A percentile compares a stretch with the other conserved stretches of the same genome.
Evolutionary conservation across 2,329 filamentous ascomycete species (phyloP).

Genomic region (Phaeosphaeriaceae sp.): DNA sequence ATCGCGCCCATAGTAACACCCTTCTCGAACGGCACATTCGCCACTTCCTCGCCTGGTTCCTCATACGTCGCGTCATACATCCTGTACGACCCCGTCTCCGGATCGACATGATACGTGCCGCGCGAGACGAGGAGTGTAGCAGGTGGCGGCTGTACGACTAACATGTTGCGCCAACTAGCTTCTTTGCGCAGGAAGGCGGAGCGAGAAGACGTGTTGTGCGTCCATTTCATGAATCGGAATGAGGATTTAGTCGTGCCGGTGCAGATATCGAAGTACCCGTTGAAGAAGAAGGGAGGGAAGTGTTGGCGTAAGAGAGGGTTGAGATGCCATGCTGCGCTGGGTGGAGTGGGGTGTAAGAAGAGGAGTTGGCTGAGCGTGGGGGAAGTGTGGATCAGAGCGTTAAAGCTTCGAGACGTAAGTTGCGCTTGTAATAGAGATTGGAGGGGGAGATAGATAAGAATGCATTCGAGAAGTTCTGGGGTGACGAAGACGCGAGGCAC

Average conservation of each 20-base stretch:
- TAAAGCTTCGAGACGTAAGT: not conserved
- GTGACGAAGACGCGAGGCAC: not conserved
- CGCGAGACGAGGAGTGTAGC: too few species aligned
- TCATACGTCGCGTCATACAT: not conserved
- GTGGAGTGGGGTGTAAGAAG: not conserved
- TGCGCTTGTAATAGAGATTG: not conserved
- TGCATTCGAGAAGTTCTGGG: not conserved
- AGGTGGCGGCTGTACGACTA: conserved; percentile 18
- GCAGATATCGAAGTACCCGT: not conserved
- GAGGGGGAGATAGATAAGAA: not conserved
- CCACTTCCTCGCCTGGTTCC: not conserved
- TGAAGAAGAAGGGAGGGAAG: not conserved
- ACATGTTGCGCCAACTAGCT: conserved; percentile 24
- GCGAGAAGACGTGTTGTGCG: not conserved
- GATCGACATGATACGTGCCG: not conserved
- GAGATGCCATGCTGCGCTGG: not conserved
- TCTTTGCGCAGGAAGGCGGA: conserved; percentile 10
- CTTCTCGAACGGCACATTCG: conserved; percentile 6
- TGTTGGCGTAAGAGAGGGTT: not conserved
- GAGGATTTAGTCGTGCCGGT: not conserved
- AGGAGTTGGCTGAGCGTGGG: not conserved
- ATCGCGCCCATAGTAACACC: conserved; percentile 19
- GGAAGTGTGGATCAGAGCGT: not conserved
- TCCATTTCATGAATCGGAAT: conserved; percentile 7
- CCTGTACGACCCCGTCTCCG: not conserved